Base-by-base conservation (phyloP, 2,329 filamentous ascomycete genomes). In the Colletotrichum noveboracense region DNA sequence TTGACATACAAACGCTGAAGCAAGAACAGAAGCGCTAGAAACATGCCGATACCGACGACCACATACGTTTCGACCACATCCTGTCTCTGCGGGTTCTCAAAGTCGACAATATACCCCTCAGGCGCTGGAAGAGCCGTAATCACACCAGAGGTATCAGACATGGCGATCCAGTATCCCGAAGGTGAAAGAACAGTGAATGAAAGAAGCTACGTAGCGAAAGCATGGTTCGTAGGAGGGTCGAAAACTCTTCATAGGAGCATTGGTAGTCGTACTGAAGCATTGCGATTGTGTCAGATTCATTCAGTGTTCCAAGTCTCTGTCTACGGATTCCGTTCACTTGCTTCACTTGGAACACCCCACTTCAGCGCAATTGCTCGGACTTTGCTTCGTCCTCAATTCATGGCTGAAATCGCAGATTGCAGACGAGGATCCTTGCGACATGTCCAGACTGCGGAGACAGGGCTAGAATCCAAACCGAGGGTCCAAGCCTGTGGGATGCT, bases 1-100 rank as follows among this genome's bases (percentile, higher is more conserved):
- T 81, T 81, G 2, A 79, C 79, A 64, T 82, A 83, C n/a, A 82
- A 66, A 16, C 80, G 78, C 75, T 82, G 81, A 1, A 75, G 43
- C 12, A 82, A 62, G 62, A 83, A 82, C 1, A 77, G 18, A 3
- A 80, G 28, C 1, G 79, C 74, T 3, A 82, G 36, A 8, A 78
- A 52, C 55, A 78, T 80, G 26, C 80, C 80, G 6, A 81, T 70
- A 8, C 74, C 78, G 13, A 77, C 75, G 2, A 82, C 66, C 9
- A 71, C 71, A 64, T 82, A 83, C 5, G 79, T 62, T 13, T 77
- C 61, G 5, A 58, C 60, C n/a, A 79, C 70, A 21, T 77, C 74
- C 61, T 76, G 76, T 7, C 78, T 74, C 30, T 75, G 71, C 5
- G 81, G 81, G 24, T 82, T 78, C 14, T 76, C 79, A 67, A 82